Base-by-base conservation (phyloP, 331 rosid genomes). In the Acacia pycnantha region DNA sequence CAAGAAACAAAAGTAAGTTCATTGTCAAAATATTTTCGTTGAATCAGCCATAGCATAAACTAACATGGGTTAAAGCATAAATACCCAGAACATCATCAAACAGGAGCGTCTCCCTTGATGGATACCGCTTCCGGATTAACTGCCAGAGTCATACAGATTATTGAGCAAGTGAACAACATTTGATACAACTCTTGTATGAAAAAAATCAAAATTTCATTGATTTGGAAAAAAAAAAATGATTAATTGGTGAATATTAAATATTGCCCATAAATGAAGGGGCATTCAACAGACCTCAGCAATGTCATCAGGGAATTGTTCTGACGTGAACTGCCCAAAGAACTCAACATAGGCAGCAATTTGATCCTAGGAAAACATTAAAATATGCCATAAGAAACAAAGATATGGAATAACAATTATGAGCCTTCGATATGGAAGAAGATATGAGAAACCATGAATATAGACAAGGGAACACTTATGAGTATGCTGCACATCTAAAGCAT, bases 51-150 rank as follows among this genome's bases (percentile, higher is more conserved):
- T 64, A 56, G 54, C 7, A 59, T 46, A 78, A 84, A 85, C 84
- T 79, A 78, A 88, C 87, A 87, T 83, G 79, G 64, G 82, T 82
- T 84, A 75, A 26, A 89, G 90, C 84, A 87, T 69, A 76, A 84
- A 81, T 94, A 96, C 99, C 99, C 85, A 96, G 84, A 80, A 96
- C 99, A 65, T 94, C 98, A 83, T 96, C 99, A 73, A 96, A 88
- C 87, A 96, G 98, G 75, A 93, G 90, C 70, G 87, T 89, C 76
- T 90, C 94, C 79, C 83, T 85, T 0, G 98, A 90, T 21, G 99
- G 99, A 85, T 94, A 96, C 13, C 90, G 92, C 70, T 83, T 96
- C n/a, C 97, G 98, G 82, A 96, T 90, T 88, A 96, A 87, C 99
- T 96, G 98, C 70, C 81, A 87, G 77, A 73, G 71, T 11, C 83